Base-by-base conservation (phyloP, 352 stramenopile genomes). In the Phytophthora pini region DNA sequence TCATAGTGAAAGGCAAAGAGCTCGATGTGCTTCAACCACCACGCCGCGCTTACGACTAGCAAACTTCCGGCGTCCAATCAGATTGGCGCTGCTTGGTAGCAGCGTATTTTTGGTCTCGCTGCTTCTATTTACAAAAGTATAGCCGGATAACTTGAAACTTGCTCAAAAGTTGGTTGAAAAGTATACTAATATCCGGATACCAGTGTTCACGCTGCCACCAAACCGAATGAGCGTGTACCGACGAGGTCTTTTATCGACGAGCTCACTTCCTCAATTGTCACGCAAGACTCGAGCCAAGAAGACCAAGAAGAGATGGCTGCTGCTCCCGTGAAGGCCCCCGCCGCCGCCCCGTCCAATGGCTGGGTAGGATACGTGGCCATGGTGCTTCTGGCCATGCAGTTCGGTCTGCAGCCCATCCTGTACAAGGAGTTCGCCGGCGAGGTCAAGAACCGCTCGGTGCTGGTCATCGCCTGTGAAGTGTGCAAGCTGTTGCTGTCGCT, bases 381-480 rank as follows among this genome's bases (percentile, higher is more conserved):
- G 84, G 62, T 72, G 47, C 74, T 91, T 38, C 69, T 95, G 38
- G 79, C 87, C 38, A 64, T 94, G 60, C 87, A 95, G 69, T 95
- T 94, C 64, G 87, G 85, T 1, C 69, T 93, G 50, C 87, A 95
- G 68, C 87, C 87, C 1, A 89, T 95, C 15, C 75, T 94, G 47
- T 94, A 88, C 71, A 90, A 92, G 67, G 80, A 89, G 56, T 94
- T 91, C 59, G 84, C 84, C 5, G 64, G 77, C 15, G 39, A 73
- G 5, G 81, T 70, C 39, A 82, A 72, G 56, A 67, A 88, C 68
- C 74, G 80, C 47, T 84, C 80, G n/a, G 68, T 85, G 41, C 69
- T 95, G 12, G 87, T 95, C 32, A 86, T 95, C 65, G 77, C 71
- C 10, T 94, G 87, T 61, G 87, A 94, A 57, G 40, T 62, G 15